Percentiles rank a stretch among this genome's conserved stretches.
phyloP scores from a whole-genome alignment of 495 filamentous ascomycete species.

The Neurospora sublineolata region DNA sequence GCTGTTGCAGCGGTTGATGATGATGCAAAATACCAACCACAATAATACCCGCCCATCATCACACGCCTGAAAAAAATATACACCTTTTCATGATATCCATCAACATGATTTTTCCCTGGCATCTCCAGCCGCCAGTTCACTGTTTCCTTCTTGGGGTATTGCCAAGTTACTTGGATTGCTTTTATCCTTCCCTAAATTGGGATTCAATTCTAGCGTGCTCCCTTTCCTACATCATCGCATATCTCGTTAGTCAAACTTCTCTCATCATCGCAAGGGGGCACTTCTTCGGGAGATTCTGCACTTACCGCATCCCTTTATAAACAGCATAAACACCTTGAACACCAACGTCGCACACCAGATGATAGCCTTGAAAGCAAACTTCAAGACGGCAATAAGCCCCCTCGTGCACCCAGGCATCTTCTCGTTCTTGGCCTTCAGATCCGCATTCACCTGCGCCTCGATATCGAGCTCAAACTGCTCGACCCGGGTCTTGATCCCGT shows the following conservation, averaged over 20 bases:
- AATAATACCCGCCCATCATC: constrained; percentile 1
- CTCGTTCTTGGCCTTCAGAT: constrained; percentile 30
- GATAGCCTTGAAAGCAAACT: constrained; percentile 32
- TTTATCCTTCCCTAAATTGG: not conserved
- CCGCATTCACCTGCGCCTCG: constrained; percentile 38
- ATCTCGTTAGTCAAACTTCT: not conserved
- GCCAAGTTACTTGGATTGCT: not conserved
- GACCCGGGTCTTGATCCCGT: constrained; percentile 21
- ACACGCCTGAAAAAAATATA: constrained; percentile 5
- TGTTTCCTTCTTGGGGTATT: not conserved
- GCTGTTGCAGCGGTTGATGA: not conserved
- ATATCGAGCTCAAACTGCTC: constrained; percentile 47
- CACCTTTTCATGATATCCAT: not conserved
- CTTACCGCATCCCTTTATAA: constrained; percentile 26
- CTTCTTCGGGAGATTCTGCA: constrained; percentile 28
- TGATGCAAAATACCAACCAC: not conserved
- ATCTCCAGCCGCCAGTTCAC: not conserved
- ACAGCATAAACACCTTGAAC: constrained; percentile 30
- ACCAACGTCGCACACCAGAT: constrained; percentile 35
- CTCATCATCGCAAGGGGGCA: not conserved
- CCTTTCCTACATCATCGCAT: not conserved
- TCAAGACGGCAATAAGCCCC: constrained; percentile 28
- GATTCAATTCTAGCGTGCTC: not conserved
- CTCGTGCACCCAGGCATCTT: constrained; percentile 29
- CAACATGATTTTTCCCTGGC: not conserved